These are phyloP conservation scores for Secale cereale DNA, from an alignment of 176 grass and related monocot species.

Conservation along the genomic window DNA sequence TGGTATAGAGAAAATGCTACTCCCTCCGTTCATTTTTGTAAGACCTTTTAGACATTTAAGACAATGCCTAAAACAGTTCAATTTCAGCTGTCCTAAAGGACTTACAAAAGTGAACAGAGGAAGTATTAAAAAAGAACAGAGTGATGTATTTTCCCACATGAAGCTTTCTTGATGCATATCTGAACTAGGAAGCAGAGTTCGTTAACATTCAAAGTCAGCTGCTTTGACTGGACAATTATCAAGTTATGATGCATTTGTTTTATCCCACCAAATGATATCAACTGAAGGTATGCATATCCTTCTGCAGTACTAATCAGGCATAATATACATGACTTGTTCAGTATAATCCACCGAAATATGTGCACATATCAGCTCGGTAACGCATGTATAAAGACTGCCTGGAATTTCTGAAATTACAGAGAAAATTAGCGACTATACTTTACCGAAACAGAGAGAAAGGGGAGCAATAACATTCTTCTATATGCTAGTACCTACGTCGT, in stretches of 20 bases:
- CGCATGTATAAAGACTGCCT: not conserved
- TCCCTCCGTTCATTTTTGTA: no score
- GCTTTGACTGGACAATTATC: not conserved
- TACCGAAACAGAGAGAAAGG: not conserved
- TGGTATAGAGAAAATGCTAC: not conserved
- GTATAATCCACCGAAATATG: not conserved
- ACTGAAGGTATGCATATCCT: not conserved
- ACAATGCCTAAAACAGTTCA: no score
- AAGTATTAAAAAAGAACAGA: not conserved
- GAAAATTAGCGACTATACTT: constrained; percentile 10
- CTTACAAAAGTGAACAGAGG: no score
- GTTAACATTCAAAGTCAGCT: not conserved
- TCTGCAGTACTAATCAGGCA: not conserved
- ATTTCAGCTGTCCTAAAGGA: no score
- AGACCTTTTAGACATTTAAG: no score
- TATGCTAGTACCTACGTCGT: not conserved
- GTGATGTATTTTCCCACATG: not conserved
- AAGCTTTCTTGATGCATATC: not conserved
- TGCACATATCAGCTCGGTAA: not conserved
- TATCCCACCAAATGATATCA: not conserved
- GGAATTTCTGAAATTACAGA: not conserved
- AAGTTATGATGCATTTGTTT: not conserved
- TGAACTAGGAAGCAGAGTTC: not conserved
- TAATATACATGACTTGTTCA: not conserved
- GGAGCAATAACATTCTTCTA: not conserved